Evolutionary conservation across 768 basidiomycete species (phyloP), one percentile per base, ranked within the genome.

Genomic region (Suillus alpinus): DNA sequence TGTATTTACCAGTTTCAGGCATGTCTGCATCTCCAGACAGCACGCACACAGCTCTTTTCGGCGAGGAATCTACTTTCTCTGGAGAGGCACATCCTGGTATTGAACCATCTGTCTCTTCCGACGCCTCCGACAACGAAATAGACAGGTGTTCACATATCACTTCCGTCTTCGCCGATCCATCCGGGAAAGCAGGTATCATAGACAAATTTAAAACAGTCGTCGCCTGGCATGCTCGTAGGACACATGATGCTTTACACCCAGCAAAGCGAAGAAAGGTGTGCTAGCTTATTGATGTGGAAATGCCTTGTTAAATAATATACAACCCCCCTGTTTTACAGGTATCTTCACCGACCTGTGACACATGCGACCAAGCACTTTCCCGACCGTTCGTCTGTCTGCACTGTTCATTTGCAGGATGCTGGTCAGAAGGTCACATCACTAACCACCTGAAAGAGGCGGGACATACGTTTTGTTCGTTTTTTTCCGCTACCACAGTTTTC

Each of bases 301-400:
- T 16, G 18, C 44, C 20, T 62, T 36, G 58, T 58, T 14, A 53
- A 40, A 20, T 57, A 34, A 3, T 12, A 23, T 8, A 20, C 14
- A 14, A 16, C 57, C 34, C 29, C 29, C 49, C 49, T 50, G 49
- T 50, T n/a, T 13, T 31, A 16, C 16, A 88, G 86, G 69, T 83
- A 37, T 72, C 87, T 4, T 76, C 80, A 18, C 91, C 92, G 12
- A 73, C 80, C 3, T 93, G 92, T 68, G 83, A 81, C 9, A 80
- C 77, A 13, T 94, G 92, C 67, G 73, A 75, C 9, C 56, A 78
- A 1, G 67, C 83, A 1, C 75, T 91, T 32, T 76, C 84, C 1
- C 78, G 90, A 26, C 89, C 91, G 0, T 86, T 88, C 67, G 85
- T 82, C 3, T 94, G 92, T 65, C 75, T 93, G 7, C 80, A 86